A percentile compares a stretch with the other conserved stretches of the same genome.
These are phyloP conservation scores for Heterobasidion parviporum DNA, from an alignment of 1,284 basidiomycete species.

Conservation along the genomic window DNA sequence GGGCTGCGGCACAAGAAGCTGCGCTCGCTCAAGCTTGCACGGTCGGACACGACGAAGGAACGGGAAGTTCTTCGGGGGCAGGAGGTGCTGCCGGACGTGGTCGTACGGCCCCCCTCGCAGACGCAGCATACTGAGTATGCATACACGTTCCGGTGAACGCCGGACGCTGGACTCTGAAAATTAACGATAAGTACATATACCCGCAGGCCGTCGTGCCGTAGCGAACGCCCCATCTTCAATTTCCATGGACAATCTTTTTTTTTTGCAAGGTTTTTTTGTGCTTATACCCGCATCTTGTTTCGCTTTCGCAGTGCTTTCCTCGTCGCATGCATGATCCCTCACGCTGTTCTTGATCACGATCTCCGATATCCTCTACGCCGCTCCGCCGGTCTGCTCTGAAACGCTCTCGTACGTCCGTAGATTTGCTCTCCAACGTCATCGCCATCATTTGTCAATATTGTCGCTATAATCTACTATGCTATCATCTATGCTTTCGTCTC, in stretches of 20 bases:
- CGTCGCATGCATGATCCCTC: neutral
- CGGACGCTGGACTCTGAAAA: neutral
- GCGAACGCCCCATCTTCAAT: neutral
- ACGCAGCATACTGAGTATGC: neutral
- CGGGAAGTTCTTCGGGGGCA: slow-evolving; percentile 35
- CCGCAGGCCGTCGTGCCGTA: neutral
- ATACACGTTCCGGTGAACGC: neutral
- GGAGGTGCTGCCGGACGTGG: slow-evolving; percentile 35
- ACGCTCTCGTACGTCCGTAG: too few relatives aligned
- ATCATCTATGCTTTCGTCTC: too few relatives aligned
- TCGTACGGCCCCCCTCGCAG: slow-evolving; percentile 32
- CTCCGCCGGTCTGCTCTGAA: too few relatives aligned
- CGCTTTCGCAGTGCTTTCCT: neutral
- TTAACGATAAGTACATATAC: neutral
- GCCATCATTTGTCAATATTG: too few relatives aligned
- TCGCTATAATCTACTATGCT: too few relatives aligned
- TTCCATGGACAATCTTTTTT: neutral
- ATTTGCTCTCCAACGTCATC: too few relatives aligned
- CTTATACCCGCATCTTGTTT: neutral
- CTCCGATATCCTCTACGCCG: too few relatives aligned
- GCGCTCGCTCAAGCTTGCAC: slow-evolving; percentile 46
- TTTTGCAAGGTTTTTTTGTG: neutral
- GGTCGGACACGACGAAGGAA: slow-evolving; percentile 54
- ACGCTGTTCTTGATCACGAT: neutral
- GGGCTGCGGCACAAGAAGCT: slow-evolving; percentile 15